Evolutionary conservation across 305 asterid species (phyloP), one percentile per base, ranked within the genome.

Genomic region (Solanum chacoense): DNA sequence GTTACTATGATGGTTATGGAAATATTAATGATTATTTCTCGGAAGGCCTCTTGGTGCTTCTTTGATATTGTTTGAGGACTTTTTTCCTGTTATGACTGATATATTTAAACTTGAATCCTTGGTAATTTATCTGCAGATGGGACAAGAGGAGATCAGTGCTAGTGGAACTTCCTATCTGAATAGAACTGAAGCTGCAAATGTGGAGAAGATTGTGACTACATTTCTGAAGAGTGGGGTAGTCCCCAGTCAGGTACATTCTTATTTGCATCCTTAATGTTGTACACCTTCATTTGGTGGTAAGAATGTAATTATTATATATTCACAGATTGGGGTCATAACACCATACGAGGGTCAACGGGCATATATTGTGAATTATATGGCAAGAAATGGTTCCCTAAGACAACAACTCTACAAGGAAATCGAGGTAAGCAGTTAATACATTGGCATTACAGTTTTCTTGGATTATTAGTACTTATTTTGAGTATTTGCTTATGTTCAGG

Each of bases 281-380:
- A 80, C 6, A 40, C 55, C 31, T 28, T 45, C 31, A 29, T 18
- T 50, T 38, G n/a, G 65, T 74, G 11, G 40, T 75, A 50, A 45
- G 78, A 76, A 72, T 87, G 84, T 12, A 16, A 24, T 40, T 35
- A 29, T 8, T 87, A 6, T 84, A 10, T 55, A 31, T 88, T 88
- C 88, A 65, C 93, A 98, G 99, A 98, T 98, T 90, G 99, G 99
- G 91, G 99, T 98, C 84, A 98, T 98, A 91, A 98, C 99, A 40
- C 99, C 99, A 72, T 98, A 98, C 88, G 99, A 98, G 93, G 99
- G 99, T 72, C 99, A 98, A 92, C 95, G 99, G 88, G 99, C 99
- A 74, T 98, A 98, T 91, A 96, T 98, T 88, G 99, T 98, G 77
- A 98, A 96, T 91, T 96, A 98, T 91, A 98, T 96, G 99, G 94